A percentile compares a stretch with the other conserved stretches of the same genome.
phyloP scores from a whole-genome alignment of 257 asterid genomes.

The Capsicum baccatum region DNA sequence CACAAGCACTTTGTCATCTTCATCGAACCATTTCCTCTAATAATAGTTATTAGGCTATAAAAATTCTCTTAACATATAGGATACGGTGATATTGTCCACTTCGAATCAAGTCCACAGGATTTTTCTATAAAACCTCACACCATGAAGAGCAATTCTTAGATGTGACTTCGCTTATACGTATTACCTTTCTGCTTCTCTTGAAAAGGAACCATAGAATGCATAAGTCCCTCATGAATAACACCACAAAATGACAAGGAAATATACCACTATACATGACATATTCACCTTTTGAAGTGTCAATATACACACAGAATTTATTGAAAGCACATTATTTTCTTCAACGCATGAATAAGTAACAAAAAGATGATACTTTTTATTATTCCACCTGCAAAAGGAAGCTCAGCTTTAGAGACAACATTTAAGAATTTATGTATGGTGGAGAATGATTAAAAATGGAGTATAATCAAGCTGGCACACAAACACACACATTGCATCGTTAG shows the following conservation, averaged over 20 bases:
- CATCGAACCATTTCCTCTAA: background rate
- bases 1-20: no score
- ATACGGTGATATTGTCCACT: background rate
- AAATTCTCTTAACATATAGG: background rate
- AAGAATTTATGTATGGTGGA: background rate
- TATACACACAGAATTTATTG: background rate
- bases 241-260: background rate
- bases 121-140: background rate
- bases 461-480: background rate
- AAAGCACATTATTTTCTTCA: slow-evolving; percentile 25
- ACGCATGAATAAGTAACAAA: background rate
- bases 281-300: slow-evolving; percentile 5
- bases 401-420: background rate
- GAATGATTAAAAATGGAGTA: background rate
- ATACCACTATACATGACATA: background rate
- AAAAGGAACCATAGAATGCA: slow-evolving; percentile 9
- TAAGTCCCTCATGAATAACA: background rate
- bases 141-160: background rate
- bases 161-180: background rate
- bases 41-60: background rate
- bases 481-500: background rate
- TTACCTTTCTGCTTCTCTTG: background rate
- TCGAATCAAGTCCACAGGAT: background rate
- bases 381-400: slow-evolving; percentile 5
- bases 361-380: background rate